phyloP scores from a whole-genome alignment of 2,329 filamentous ascomycete genomes.

The Alternaria ventricosa region DNA sequence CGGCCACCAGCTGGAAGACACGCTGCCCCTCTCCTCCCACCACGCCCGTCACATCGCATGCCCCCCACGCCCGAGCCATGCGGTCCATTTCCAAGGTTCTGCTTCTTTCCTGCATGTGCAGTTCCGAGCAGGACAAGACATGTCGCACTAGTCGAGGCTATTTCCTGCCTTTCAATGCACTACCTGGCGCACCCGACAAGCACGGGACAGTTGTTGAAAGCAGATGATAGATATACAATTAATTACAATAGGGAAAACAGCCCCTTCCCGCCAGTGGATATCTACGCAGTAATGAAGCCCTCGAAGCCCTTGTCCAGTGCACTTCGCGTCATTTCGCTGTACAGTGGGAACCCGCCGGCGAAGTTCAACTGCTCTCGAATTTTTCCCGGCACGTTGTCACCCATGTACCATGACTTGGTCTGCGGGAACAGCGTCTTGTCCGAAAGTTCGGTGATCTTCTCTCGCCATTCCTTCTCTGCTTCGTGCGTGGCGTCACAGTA shows the following conservation, averaged over 20 bases:
- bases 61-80: neutral
- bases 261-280: neutral
- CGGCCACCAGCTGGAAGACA: neutral
- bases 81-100: neutral
- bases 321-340: slow-evolving; percentile 49
- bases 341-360: slow-evolving; percentile 51
- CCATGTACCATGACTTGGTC: slow-evolving; percentile 54
- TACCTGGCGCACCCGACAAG: neutral
- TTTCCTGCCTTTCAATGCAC: neutral
- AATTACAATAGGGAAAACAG: neutral
- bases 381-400: slow-evolving; percentile 56
- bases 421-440: slow-evolving; percentile 52
- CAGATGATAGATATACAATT: neutral
- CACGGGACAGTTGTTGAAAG: neutral
- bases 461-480: slow-evolving; percentile 52
- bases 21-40: neutral
- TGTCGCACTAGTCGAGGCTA: neutral
- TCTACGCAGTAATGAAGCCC: slow-evolving; percentile 42
- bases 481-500: slow-evolving; percentile 51
- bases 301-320: slow-evolving; percentile 47
- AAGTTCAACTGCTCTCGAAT: slow-evolving; percentile 54
- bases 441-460: slow-evolving; percentile 49
- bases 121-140: neutral
- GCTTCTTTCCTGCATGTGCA: neutral
- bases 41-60: neutral